A percentile compares a stretch with the other conserved stretches of the same genome.
Conservation (phyloP, 331 rosid species). For the Phaseolus coccineus region DNA sequence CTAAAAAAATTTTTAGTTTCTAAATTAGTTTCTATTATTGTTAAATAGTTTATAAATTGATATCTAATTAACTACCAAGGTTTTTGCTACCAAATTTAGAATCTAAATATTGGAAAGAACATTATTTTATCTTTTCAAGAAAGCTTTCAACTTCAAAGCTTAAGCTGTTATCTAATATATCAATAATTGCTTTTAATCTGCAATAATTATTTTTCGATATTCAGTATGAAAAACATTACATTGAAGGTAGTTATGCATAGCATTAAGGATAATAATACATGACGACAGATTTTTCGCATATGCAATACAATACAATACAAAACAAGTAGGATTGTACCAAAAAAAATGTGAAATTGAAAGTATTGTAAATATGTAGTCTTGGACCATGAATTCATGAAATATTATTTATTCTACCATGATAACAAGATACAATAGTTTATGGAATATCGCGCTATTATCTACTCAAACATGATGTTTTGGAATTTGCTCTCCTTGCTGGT, state of each 20-base stretch:
- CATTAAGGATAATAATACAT: background rate
- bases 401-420: background rate
- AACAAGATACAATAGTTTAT: background rate
- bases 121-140: background rate
- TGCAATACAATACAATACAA: background rate
- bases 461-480: background rate
- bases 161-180: background rate
- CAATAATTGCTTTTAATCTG: constrained; percentile 9
- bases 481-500: background rate
- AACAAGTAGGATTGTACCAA: background rate
- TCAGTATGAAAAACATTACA: background rate
- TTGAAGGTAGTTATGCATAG: background rate
- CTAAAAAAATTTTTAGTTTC: no score
- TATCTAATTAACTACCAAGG: no score
- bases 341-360: background rate
- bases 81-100: no score
- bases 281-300: background rate
- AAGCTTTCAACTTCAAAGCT: constrained; percentile 8
- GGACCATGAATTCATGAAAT: background rate
- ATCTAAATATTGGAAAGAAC: background rate
- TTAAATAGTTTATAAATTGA: no score
- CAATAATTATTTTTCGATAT: background rate
- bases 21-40: no score
- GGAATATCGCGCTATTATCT: background rate
- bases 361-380: background rate